A percentile compares a stretch with the other conserved stretches of the same genome.
Evolutionary conservation across 768 basidiomycete species (phyloP).

Genomic region (Agrocybe praecox): DNA sequence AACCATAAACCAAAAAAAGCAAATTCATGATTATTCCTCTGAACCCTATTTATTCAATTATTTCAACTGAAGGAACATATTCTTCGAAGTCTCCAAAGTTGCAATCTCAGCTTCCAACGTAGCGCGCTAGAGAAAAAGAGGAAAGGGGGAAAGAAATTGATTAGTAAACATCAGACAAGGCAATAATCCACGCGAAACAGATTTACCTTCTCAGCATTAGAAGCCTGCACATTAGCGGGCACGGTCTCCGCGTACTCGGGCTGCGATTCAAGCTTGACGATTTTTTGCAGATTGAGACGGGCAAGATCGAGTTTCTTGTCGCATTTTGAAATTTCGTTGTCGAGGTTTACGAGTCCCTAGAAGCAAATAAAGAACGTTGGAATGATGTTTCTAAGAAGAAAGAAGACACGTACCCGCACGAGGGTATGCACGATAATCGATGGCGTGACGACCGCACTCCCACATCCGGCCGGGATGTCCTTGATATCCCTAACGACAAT

Average conservation of each 20-base stretch:
- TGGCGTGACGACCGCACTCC: constrained; percentile 76
- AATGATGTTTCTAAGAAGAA: neutral
- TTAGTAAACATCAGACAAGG: too few species aligned
- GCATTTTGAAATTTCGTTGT: constrained; percentile 85
- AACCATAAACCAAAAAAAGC: too few species aligned
- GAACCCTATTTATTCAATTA: constrained; percentile 28
- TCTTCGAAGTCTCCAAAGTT: constrained; percentile 68
- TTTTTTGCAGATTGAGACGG: constrained; percentile 71
- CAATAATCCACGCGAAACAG: too few species aligned
- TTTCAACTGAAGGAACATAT: constrained; percentile 75
- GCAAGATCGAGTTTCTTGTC: constrained; percentile 87
- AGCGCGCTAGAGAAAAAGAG: constrained; percentile 51
- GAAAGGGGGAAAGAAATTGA: neutral
- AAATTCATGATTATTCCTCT: too few species aligned
- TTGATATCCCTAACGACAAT: constrained; percentile 62
- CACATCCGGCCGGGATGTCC: constrained; percentile 89
- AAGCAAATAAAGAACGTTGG: neutral
- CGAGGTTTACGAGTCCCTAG: constrained; percentile 89
- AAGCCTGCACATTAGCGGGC: constrained; percentile 70
- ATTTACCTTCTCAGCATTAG: constrained; percentile 84
- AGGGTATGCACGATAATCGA: constrained; percentile 80
- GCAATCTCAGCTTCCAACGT: constrained; percentile 81
- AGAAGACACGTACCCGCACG: constrained; percentile 63
- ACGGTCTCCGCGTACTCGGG: constrained; percentile 81
- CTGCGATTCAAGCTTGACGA: constrained; percentile 70